These are phyloP conservation scores for Saccharomycopsis fermentans DNA, from an alignment of 805 yeast species.

Conservation along the genomic window DNA sequence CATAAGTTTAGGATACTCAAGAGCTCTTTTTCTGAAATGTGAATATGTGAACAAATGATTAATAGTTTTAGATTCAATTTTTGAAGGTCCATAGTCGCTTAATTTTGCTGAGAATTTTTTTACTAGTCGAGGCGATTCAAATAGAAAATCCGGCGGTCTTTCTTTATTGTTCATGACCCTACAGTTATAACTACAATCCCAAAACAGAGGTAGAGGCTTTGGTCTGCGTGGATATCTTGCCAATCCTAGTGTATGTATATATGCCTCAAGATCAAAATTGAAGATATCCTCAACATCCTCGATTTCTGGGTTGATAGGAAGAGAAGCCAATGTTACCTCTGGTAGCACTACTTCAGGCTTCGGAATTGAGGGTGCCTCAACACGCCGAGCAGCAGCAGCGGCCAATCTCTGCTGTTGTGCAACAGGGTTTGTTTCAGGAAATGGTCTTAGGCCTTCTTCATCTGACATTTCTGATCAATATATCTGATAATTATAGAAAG, in stretches of 20 bases:
- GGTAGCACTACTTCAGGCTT: background rate
- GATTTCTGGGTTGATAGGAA: background rate
- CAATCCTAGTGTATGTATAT: background rate
- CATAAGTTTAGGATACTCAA: background rate
- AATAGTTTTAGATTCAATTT: slow-evolving; percentile 1
- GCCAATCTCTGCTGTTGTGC: background rate
- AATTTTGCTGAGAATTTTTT: background rate
- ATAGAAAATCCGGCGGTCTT: slow-evolving; percentile 1
- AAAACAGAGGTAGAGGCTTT: background rate
- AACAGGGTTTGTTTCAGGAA: background rate
- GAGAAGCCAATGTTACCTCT: background rate
- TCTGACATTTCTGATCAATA: background rate
- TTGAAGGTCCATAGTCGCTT: slow-evolving; percentile 8
- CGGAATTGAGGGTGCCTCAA: background rate
- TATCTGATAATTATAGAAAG: too few species aligned
- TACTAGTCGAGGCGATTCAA: slow-evolving; percentile 8
- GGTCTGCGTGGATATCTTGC: background rate
- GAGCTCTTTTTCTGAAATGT: background rate
- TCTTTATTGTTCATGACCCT: background rate
- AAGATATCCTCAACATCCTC: background rate
- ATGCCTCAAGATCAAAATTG: background rate
- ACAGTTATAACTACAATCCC: background rate
- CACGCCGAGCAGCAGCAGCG: background rate
- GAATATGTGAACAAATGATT: slow-evolving; percentile 13
- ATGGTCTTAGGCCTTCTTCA: background rate